Percentiles rank a stretch among this genome's conserved stretches.
Evolutionary conservation across 768 basidiomycete species (phyloP).

Genomic region (Clitopilus passeckerianus): DNA sequence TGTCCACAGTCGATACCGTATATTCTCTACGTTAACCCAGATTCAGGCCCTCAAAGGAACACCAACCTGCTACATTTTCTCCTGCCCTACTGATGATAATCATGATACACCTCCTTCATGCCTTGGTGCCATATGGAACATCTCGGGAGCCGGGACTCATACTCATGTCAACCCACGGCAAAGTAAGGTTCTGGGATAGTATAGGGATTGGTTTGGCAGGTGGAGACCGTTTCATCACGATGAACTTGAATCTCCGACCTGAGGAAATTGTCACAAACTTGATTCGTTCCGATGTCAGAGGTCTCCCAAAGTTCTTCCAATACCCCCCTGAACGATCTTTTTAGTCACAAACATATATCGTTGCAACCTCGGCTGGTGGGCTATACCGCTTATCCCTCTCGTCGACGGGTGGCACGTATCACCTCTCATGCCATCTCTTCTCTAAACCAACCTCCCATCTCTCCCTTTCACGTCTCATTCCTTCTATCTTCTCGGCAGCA

Average conservation of each 20-base stretch:
- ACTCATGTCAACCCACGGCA: conserved; percentile 64
- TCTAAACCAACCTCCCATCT: conserved; percentile 46
- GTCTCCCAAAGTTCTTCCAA: conserved; percentile 5
- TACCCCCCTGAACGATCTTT: conserved; percentile 1
- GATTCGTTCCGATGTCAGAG: conserved; percentile 57
- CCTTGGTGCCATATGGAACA: conserved; percentile 62
- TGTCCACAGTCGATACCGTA: conserved; percentile 8
- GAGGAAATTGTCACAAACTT: conserved; percentile 64
- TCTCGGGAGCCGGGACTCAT: conserved; percentile 86
- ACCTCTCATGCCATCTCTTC: conserved; percentile 55
- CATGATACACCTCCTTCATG: conserved; percentile 43
- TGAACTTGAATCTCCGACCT: conserved; percentile 40
- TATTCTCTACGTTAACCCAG: conserved; percentile 1
- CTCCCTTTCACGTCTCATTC: conserved; percentile 35
- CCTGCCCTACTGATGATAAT: conserved; percentile 50
- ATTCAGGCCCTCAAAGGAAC: conserved; percentile 57
- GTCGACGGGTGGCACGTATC: conserved; percentile 65
- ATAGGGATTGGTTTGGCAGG: conserved; percentile 82
- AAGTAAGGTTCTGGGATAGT: conserved; percentile 84
- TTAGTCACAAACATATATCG: conserved; percentile 63
- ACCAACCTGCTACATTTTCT: conserved; percentile 81
- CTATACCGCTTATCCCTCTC: conserved; percentile 62
- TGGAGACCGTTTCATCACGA: conserved; percentile 58
- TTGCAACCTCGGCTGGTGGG: conserved; percentile 62
- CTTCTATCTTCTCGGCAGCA: conserved; percentile 37